Evolutionary conservation across 495 filamentous ascomycete genomes (phyloP), one percentile per base, ranked within the genome.

Genomic region (Trichoderma parareesei): DNA sequence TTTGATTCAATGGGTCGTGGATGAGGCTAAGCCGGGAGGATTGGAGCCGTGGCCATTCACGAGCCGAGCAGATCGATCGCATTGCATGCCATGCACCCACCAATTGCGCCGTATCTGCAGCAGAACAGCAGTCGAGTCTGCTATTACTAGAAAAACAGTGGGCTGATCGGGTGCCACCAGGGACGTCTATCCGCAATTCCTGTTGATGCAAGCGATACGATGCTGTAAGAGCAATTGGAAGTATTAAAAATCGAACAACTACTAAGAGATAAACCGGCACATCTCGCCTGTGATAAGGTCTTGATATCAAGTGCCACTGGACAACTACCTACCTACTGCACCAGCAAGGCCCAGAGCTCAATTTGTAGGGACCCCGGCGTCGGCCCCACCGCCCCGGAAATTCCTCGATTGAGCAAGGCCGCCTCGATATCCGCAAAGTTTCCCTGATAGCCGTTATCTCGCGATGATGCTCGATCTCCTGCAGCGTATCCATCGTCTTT

Each of bases 361-460:
- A n/a, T n/a, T 37, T 57, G 53, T 4, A 38, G 11, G 53, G 53
- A 27, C 27, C 14, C 53, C 53, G 53, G 53, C 53, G 27, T 57
- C 53, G 53, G 53, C 53, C 27, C 53, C 53, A 57, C 53, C 53
- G 53, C 53, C 53, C 53, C 53, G 53, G 11, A 35, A 57, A 57
- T 57, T 57, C 6, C 53, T 57, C 11, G 53, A 57, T 57, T 57
- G 6, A 57, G 53, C 27, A 55, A 55, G 27, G 48, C 27, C 27
- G n/a, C n/a, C 48, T 55, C 8, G 48, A 55, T 27, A 27, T 27
- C 27, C 27, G 27, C 27, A 41, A 41, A 41, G 40, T 41, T 41
- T 41, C 40, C 40, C 40, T 41, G 40, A 41, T 57, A 57, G 53
- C 53, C 53, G 53, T 57, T 57, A 57, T 57, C 53, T 57, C 27